A percentile compares a stretch with the other conserved stretches of the same genome.
These are phyloP conservation scores for Geotrichum histeridarum DNA, from an alignment of 1,139 yeast genomes.

Conservation along the genomic window DNA sequence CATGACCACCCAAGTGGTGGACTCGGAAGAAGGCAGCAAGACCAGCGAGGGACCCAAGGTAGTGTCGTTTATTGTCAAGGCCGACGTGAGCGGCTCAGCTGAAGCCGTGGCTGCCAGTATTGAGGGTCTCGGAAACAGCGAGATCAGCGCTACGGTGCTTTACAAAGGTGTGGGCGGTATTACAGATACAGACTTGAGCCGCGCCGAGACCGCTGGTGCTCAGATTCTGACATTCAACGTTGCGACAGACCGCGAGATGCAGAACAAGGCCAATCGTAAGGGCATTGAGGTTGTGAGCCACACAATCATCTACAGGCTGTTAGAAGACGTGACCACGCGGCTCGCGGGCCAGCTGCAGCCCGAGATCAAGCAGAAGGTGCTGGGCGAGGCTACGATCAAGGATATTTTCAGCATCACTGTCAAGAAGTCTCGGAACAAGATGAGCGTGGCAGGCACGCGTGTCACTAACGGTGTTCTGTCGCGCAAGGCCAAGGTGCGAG, in stretches of 20 bases:
- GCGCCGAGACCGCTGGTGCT: slow-evolving; percentile 75
- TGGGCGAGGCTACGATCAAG: slow-evolving; percentile 65
- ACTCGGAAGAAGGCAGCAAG: slow-evolving; percentile 26
- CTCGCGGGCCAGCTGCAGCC: slow-evolving; percentile 62
- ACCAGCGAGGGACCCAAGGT: slow-evolving; percentile 36
- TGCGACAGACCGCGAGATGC: slow-evolving; percentile 60
- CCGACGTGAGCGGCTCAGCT: slow-evolving; percentile 76
- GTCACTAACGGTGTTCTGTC: slow-evolving; percentile 66
- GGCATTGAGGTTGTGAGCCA: slow-evolving; percentile 62
- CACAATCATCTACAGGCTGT: slow-evolving; percentile 79
- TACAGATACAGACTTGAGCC: slow-evolving; percentile 71
- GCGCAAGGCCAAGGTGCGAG: slow-evolving; percentile 57
- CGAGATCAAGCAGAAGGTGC: slow-evolving; percentile 58
- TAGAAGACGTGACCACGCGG: slow-evolving; percentile 73
- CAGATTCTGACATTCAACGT: slow-evolving; percentile 74
- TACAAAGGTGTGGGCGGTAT: slow-evolving; percentile 81
- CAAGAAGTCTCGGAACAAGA: slow-evolving; percentile 45
- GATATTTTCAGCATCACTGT: slow-evolving; percentile 66
- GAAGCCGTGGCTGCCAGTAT: slow-evolving; percentile 73
- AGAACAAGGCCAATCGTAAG: slow-evolving; percentile 52
- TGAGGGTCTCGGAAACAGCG: slow-evolving; percentile 76
- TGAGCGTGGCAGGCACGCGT: slow-evolving; percentile 82
- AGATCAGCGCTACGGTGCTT: slow-evolving; percentile 63
- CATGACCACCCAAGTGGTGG: slow-evolving; percentile 27
- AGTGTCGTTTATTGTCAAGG: slow-evolving; percentile 67